Base-by-base conservation (phyloP, 2,329 filamentous ascomycete species). In the Fusarium sp. region DNA sequence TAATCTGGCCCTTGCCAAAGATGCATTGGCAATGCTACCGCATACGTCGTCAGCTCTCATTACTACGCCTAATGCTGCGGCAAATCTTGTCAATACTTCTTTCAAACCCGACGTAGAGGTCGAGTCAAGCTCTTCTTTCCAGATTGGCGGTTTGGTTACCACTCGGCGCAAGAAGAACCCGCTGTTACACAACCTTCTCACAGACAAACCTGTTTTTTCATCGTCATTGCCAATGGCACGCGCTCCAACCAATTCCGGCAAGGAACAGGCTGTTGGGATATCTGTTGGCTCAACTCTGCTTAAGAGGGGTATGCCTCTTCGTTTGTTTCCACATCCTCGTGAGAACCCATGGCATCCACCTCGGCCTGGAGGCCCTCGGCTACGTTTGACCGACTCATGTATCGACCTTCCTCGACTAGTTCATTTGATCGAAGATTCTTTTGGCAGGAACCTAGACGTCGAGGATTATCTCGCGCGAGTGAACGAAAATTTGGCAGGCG, bases 151-250 rank as follows among this genome's bases (percentile, higher is more conserved):
- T 27, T 85, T 84, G 62, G 85, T 88, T 4, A 83, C 82, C 22
- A 88, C 86, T 0, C 80, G 86, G 58, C 82, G 81, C 46, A 83
- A 82, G 57, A 85, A 86, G 74, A 99, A 99, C 73, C 94, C 94
- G 0, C 83, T 99, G 2, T 96, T 99, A 45, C 94, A 99, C 79
- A 98, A 97, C 73, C 87, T 99, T 2, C 85, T 99, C 11, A 99
- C 96, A 3, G 96, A 99, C 79, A 96, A 97, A 74, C 95, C 96
- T 0, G 87, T 94, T 15, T 91, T 94, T 68, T 98, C 96, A 2
- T 96, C 96, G 2, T 99, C 96, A 1, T 83, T 99, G 1, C 96
- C 96, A 0, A 84, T 89, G 8, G 87, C 89, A 40, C 86, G 92
- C 48, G 85, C 93, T 32, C 67, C 77, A 37, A 65, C 78, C 66